phyloP scores from a whole-genome alignment of 2,329 filamentous ascomycete species.

The Pyricularia pennisetigena region DNA sequence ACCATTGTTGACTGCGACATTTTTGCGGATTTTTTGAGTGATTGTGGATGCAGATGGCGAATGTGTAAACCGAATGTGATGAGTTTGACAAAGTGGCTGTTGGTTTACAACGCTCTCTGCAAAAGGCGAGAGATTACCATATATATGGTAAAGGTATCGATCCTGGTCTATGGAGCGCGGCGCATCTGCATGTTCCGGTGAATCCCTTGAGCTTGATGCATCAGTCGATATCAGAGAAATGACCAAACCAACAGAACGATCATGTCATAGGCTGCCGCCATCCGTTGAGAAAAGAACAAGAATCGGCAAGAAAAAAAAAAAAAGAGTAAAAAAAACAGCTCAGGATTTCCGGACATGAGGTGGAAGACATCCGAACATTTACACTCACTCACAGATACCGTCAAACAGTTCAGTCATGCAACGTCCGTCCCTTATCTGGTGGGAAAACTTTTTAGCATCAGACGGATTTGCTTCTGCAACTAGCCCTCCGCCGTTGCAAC shows the following conservation, averaged over 20 bases:
- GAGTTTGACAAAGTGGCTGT: not conserved
- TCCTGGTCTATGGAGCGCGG: not conserved
- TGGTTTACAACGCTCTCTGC: not conserved
- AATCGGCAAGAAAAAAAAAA: not conserved
- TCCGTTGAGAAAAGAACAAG: not conserved
- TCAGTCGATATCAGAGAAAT: not conserved
- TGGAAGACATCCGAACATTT: not conserved
- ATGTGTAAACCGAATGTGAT: not conserved
- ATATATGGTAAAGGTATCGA: not conserved
- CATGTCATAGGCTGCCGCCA: not conserved
- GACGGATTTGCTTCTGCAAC: not conserved
- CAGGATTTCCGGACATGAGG: not conserved
- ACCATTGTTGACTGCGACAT: not conserved
- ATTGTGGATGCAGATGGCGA: not conserved
- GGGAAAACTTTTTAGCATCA: not conserved
- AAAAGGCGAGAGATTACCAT: not conserved
- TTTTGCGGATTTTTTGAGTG: not conserved
- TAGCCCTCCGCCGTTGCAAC: not conserved
- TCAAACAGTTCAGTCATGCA: not conserved
- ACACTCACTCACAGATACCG: not conserved
- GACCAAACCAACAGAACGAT: not conserved
- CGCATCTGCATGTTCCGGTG: not conserved
- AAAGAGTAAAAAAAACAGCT: no score
- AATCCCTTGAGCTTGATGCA: not conserved
- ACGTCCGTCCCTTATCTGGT: not conserved